Conservation (phyloP, 352 stramenopile species). For the Globisporangium acanthophoron region DNA sequence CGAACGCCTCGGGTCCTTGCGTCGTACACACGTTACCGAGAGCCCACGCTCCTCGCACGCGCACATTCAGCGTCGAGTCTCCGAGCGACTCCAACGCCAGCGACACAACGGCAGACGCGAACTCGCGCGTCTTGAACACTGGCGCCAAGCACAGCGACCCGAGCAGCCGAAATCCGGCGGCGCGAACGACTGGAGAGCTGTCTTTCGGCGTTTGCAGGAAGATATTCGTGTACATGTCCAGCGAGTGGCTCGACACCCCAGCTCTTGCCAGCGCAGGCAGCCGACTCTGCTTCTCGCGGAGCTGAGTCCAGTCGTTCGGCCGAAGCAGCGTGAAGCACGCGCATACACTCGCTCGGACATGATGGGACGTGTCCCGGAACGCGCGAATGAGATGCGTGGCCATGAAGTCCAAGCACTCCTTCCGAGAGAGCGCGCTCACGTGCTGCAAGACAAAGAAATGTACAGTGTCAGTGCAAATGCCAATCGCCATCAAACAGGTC, state of each 20-base stretch:
- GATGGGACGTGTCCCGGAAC: constrained; percentile 82
- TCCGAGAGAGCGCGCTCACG: constrained; percentile 21
- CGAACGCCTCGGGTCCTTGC: constrained; percentile 46
- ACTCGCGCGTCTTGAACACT: constrained; percentile 68
- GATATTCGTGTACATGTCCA: constrained; percentile 64
- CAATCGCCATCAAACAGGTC: neutral
- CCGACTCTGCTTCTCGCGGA: constrained; percentile 39
- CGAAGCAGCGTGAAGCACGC: constrained; percentile 82
- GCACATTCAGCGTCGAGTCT: constrained; percentile 82
- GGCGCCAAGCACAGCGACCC: constrained; percentile 69
- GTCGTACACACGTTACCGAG: constrained; percentile 86
- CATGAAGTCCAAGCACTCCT: constrained; percentile 71
- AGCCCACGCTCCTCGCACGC: constrained; percentile 76
- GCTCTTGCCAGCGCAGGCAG: constrained; percentile 27
- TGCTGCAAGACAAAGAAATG: neutral
- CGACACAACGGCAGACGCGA: constrained; percentile 55
- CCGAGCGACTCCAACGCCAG: constrained; percentile 58
- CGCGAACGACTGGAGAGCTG: constrained; percentile 74
- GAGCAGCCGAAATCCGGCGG: constrained; percentile 70
- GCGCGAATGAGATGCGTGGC: constrained; percentile 71
- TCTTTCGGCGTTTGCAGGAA: constrained; percentile 78
- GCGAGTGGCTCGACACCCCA: constrained; percentile 17
- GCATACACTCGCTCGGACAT: constrained; percentile 84
- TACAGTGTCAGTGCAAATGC: neutral
- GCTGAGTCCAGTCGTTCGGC: constrained; percentile 51